Percentiles rank a stretch among this genome's conserved stretches.
Evolutionary conservation across 371 early-diverging fungal species (phyloP).

Genomic region (Gilbertella persicaria): DNA sequence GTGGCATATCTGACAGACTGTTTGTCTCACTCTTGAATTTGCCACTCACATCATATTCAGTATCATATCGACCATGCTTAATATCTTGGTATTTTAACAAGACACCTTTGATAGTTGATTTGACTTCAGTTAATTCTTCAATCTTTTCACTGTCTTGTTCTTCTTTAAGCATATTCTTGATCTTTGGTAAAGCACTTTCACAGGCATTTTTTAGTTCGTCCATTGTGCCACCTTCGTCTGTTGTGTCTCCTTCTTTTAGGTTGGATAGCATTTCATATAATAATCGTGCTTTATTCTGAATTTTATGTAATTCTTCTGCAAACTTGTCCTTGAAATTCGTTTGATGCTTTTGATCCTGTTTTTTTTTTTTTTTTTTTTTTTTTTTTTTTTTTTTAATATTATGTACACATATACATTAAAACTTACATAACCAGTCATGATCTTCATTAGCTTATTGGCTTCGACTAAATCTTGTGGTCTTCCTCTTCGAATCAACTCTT

Average conservation of each 20-base stretch:
- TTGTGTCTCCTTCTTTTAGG: constrained; percentile 63
- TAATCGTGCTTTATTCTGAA: constrained; percentile 77
- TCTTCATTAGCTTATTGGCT: constrained; percentile 95
- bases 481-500: constrained; percentile 93
- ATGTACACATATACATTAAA: too few species aligned
- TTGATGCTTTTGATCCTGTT: constrained; percentile 70
- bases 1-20: constrained; percentile 6
- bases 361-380: not conserved
- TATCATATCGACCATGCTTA: constrained; percentile 57
- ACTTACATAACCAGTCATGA: constrained; percentile 92
- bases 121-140: constrained; percentile 79
- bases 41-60: constrained; percentile 39
- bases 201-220: constrained; percentile 58
- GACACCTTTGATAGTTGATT: constrained; percentile 82
- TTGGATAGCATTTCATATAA: constrained; percentile 79
- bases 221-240: constrained; percentile 62
- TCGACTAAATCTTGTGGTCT: constrained; percentile 90
- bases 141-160: constrained; percentile 29
- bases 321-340: constrained; percentile 86
- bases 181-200: constrained; percentile 63
- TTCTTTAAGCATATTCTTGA: constrained; percentile 66
- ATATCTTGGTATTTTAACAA: constrained; percentile 79
- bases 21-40: constrained; percentile 14
- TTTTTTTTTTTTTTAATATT: constrained; percentile 1
- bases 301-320: constrained; percentile 76